Evolutionary conservation across 23 red algal species (phyloP).

Genomic region (Gracilariopsis chorda): DNA sequence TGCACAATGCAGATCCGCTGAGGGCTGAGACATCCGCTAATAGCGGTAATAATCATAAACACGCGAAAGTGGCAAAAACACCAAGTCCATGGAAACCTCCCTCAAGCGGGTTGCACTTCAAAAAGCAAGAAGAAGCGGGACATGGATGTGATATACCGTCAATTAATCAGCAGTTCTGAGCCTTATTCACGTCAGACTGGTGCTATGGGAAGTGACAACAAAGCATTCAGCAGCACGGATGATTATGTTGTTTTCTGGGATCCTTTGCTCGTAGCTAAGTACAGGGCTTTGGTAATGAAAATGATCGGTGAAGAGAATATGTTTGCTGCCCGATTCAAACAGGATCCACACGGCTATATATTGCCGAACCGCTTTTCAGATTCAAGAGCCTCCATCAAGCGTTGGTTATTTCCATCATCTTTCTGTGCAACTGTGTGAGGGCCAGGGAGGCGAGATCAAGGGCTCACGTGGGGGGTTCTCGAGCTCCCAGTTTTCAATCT

Average conservation of each 20-base stretch:
- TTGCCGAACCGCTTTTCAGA: conserved; percentile 32
- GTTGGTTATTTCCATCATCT: conserved; percentile 39
- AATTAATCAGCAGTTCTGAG: background rate
- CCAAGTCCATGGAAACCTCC: no score
- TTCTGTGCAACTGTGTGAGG: background rate
- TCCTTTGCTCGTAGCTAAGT: conserved; percentile 36
- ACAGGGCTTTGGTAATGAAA: conserved; percentile 18
- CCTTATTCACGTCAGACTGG: background rate
- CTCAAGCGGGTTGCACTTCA: no score
- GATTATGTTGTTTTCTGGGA: conserved; percentile 67
- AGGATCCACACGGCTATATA: background rate
- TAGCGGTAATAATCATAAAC: no score
- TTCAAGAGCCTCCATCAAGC: conserved; percentile 15
- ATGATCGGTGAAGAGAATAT: conserved; percentile 29
- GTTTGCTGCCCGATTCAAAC: background rate
- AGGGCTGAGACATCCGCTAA: no score
- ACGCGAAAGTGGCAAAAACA: no score
- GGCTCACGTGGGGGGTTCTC: background rate
- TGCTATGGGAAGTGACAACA: background rate
- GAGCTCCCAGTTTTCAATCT: conserved; percentile 1
- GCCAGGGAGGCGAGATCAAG: background rate
- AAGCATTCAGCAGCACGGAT: background rate
- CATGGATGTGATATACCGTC: background rate
- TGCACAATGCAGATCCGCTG: no score
- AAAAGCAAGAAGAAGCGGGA: background rate